A percentile compares a stretch with the other conserved stretches of the same genome.
phyloP scores from a whole-genome alignment of 805 yeast genomes.

The Tetrapisispora pingtungensis region DNA sequence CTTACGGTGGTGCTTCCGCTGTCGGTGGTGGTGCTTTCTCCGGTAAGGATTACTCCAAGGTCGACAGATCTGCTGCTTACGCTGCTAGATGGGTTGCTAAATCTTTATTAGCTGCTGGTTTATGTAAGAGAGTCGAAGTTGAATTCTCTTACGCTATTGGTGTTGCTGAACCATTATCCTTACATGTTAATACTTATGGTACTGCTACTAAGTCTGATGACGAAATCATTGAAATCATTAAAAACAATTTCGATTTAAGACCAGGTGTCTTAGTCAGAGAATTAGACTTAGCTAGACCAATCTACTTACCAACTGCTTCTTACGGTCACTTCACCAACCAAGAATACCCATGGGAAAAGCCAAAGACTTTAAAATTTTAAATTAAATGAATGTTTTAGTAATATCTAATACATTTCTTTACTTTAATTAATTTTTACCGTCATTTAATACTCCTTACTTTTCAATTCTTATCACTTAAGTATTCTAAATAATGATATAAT shows the following conservation, averaged over 20 bases:
- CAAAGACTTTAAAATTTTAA: slow-evolving; percentile 65
- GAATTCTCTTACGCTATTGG: slow-evolving; percentile 99
- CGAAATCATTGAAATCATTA: slow-evolving; percentile 84
- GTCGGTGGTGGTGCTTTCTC: slow-evolving; percentile 99
- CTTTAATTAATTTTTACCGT: not conserved
- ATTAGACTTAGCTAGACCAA: slow-evolving; percentile 97
- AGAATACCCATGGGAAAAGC: slow-evolving; percentile 97
- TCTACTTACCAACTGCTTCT: slow-evolving; percentile 97
- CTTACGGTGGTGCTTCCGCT: slow-evolving; percentile 99
- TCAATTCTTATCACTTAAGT: not conserved
- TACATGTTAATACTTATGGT: slow-evolving; percentile 97
- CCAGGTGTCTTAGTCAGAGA: slow-evolving; percentile 98
- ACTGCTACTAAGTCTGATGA: slow-evolving; percentile 84
- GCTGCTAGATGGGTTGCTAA: slow-evolving; percentile 99
- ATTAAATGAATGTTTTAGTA: not conserved
- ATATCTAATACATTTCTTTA: no score
- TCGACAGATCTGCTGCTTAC: slow-evolving; percentile 99
- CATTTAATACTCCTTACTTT: not conserved
- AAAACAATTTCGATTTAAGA: slow-evolving; percentile 94
- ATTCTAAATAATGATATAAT: slow-evolving; percentile 3
- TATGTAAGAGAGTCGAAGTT: slow-evolving; percentile 94
- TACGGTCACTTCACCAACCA: slow-evolving; percentile 99
- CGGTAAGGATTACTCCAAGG: slow-evolving; percentile 99
- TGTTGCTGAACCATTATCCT: slow-evolving; percentile 98
- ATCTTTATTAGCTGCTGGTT: slow-evolving; percentile 88